These are phyloP conservation scores for Coemansia sp. DNA, from an alignment of 192 early-diverging fungal species.

Conservation along the genomic window DNA sequence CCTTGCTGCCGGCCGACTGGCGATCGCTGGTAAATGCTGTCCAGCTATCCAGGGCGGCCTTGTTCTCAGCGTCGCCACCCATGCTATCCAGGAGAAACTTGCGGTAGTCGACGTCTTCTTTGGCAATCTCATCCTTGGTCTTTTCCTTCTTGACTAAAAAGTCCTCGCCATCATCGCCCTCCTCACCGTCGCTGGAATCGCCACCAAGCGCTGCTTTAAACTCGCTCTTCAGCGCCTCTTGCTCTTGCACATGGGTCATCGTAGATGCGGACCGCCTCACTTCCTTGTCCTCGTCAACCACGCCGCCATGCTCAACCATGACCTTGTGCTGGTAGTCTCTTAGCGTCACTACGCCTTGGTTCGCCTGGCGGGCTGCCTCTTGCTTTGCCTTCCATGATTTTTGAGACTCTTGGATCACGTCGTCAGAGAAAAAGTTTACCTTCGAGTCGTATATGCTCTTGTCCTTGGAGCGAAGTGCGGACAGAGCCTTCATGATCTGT, in stretches of 20 bases:
- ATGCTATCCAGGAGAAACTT: slow-evolving; percentile 87
- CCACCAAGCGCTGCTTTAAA: slow-evolving; percentile 68
- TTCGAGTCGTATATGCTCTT: slow-evolving; percentile 82
- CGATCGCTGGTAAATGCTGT: slow-evolving; percentile 13
- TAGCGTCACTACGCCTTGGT: slow-evolving; percentile 62
- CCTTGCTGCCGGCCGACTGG: slow-evolving; percentile 31
- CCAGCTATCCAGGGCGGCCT: slow-evolving; percentile 36
- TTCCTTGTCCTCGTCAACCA: slow-evolving; percentile 53
- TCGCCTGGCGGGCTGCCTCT: slow-evolving; percentile 26
- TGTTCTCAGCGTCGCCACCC: slow-evolving; percentile 28
- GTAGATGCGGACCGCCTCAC: slow-evolving; percentile 6
- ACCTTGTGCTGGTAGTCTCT: slow-evolving; percentile 84
- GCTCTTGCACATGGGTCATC: slow-evolving; percentile 83
- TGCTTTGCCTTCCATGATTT: slow-evolving; percentile 47
- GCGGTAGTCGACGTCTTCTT: slow-evolving; percentile 90
- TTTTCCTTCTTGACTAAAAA: slow-evolving; percentile 78
- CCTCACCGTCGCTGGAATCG: slow-evolving; percentile 37
- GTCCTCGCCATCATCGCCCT: slow-evolving; percentile 68
- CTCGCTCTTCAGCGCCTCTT: slow-evolving; percentile 74
- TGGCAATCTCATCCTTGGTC: slow-evolving; percentile 73
- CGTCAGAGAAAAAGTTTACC: slow-evolving; percentile 75
- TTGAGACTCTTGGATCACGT: slow-evolving; percentile 38
- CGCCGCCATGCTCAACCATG: slow-evolving; percentile 56
- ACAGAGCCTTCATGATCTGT: slow-evolving; percentile 93
- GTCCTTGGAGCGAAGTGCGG: slow-evolving; percentile 74